Percentiles rank a stretch among this genome's conserved stretches.
These are phyloP conservation scores for Aspergillus melleus DNA, from an alignment of 2,329 filamentous ascomycete genomes.

Conservation along the genomic window DNA sequence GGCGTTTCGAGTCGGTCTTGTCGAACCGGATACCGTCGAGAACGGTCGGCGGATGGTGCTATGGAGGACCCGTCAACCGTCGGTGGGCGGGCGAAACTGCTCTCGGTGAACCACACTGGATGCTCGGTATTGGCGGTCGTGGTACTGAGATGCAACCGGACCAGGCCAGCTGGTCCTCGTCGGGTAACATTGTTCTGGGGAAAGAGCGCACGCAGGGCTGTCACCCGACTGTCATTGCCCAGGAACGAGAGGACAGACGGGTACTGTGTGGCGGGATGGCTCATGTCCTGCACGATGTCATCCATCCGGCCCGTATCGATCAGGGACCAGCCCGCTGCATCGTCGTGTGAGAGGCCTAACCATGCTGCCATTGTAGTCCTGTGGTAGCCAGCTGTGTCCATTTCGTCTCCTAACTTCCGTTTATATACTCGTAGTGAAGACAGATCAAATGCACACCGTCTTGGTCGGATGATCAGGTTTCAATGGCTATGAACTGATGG, in stretches of 20 bases:
- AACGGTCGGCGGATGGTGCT: background rate
- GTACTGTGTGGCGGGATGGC: no score
- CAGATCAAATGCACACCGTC: background rate
- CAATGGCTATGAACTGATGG: background rate
- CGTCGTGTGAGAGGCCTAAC: conserved; percentile 13
- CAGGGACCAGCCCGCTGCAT: conserved; percentile 9
- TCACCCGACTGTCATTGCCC: conserved; percentile 14
- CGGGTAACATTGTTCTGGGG: conserved; percentile 18
- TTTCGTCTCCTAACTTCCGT: background rate
- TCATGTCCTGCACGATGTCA: no score
- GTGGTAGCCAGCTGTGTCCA: background rate
- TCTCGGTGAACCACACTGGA: conserved; percentile 16
- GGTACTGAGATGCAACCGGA: conserved; percentile 14
- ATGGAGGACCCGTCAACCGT: background rate
- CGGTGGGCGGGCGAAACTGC: background rate
- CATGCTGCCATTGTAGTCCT: conserved; percentile 13
- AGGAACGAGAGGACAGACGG: conserved; percentile 12
- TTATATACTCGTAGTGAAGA: background rate
- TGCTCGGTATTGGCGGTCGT: conserved; percentile 7
- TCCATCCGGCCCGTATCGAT: conserved; percentile 14
- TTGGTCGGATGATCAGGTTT: background rate
- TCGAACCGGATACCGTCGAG: conserved; percentile 1
- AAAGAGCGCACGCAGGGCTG: conserved; percentile 15
- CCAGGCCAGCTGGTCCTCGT: conserved; percentile 8
- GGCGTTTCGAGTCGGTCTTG: background rate